phyloP scores from a whole-genome alignment of 768 basidiomycete genomes.

The Lentinula aciculospora region DNA sequence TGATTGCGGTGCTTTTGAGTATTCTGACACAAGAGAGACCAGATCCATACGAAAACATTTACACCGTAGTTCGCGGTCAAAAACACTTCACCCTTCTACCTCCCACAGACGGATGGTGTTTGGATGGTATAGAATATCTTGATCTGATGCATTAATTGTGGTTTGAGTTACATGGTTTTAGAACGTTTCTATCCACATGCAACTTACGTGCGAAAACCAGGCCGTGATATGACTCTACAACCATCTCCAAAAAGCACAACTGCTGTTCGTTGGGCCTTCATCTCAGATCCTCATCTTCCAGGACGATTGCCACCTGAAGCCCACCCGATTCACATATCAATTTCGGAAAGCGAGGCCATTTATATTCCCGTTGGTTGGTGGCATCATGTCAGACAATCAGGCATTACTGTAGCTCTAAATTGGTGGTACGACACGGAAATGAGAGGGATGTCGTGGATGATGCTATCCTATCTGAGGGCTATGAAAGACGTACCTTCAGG shows the following conservation, averaged over 20 bases:
- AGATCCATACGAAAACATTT: slow-evolving; percentile 95
- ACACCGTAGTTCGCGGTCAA: slow-evolving; percentile 76
- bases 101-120: slow-evolving; percentile 83
- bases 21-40: not conserved
- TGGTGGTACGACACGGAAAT: slow-evolving; percentile 90
- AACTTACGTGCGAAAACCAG: slow-evolving; percentile 43
- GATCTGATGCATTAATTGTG: not conserved
- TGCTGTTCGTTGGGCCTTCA: slow-evolving; percentile 77
- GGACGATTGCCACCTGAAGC: slow-evolving; percentile 44
- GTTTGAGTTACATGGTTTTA: slow-evolving; percentile 18
- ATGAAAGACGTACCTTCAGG: slow-evolving; percentile 25
- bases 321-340: slow-evolving; percentile 59
- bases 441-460: slow-evolving; percentile 64
- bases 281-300: slow-evolving; percentile 50
- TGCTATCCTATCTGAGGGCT: slow-evolving; percentile 57
- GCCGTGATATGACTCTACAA: slow-evolving; percentile 20
- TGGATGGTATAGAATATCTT: slow-evolving; percentile 53
- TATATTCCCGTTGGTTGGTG: slow-evolving; percentile 95
- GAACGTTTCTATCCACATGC: slow-evolving; percentile 65
- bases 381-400: slow-evolving; percentile 80
- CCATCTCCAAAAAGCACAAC: slow-evolving; percentile 27
- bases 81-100: slow-evolving; percentile 87
- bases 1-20: not conserved
- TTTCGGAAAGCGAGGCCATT: slow-evolving; percentile 71
- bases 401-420: slow-evolving; percentile 66